Conservation (phyloP, 192 early-diverging fungal genomes). For the Coemansia sp. region DNA sequence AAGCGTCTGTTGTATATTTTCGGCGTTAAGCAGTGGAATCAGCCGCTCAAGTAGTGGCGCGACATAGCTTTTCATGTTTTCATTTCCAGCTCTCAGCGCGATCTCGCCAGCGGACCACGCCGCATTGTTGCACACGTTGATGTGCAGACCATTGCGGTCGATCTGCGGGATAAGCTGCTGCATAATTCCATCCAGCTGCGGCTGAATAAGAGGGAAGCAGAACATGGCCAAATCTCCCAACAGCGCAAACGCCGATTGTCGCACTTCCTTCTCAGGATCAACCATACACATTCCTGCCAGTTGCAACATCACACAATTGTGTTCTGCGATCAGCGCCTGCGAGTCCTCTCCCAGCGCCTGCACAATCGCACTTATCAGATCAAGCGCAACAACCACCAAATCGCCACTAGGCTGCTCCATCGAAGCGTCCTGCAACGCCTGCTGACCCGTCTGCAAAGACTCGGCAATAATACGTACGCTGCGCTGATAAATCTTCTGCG, state of each 20-base stretch:
- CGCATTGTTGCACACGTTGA: conserved; percentile 96
- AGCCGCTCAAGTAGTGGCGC: conserved; percentile 79
- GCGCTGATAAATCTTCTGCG: conserved; percentile 80
- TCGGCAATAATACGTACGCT: conserved; percentile 85
- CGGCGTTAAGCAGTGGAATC: conserved; percentile 74
- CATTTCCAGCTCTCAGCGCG: conserved; percentile 75
- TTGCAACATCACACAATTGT: conserved; percentile 70
- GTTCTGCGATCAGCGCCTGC: conserved; percentile 72
- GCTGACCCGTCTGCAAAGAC: conserved; percentile 70
- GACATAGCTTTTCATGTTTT: conserved; percentile 75
- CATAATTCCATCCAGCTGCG: conserved; percentile 80
- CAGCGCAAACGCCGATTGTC: conserved; percentile 93
- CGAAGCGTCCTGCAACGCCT: conserved; percentile 55
- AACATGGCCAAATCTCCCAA: conserved; percentile 95
- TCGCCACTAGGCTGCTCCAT: conserved; percentile 81
- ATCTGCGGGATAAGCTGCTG: conserved; percentile 74
- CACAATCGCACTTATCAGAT: conserved; percentile 90
- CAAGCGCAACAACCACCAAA: conserved; percentile 93
- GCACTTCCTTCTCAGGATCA: conserved; percentile 75
- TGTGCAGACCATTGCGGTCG: conserved; percentile 57
- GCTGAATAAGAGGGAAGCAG: conserved; percentile 77
- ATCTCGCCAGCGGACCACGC: conserved; percentile 98
- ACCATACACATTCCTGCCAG: conserved; percentile 81
- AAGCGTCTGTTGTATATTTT: conserved; percentile 69
- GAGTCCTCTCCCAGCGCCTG: conserved; percentile 82